A percentile compares a stretch with the other conserved stretches of the same genome.
These are phyloP conservation scores for Saururus chinensis DNA, from an alignment of 164 flowering plant genomes.

Conservation along the genomic window DNA sequence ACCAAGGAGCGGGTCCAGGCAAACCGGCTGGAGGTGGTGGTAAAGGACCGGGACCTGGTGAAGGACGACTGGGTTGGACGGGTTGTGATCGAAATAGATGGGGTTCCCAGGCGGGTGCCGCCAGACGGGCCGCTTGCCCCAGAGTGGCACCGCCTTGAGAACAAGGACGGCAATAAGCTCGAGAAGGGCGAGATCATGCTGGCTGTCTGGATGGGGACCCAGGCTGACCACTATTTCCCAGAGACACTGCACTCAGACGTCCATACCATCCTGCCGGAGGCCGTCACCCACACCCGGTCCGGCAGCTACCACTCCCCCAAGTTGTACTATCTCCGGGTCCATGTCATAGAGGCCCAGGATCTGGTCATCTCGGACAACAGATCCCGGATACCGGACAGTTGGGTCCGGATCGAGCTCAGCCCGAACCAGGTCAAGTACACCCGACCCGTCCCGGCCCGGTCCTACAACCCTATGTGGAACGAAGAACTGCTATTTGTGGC, in stretches of 20 bases:
- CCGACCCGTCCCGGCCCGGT: constrained; percentile 11
- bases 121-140: constrained; percentile 93
- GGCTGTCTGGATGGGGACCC: constrained; percentile 94
- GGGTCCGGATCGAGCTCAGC: constrained; percentile 49
- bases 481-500: constrained; percentile 83
- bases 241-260: constrained; percentile 87
- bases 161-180: constrained; percentile 46
- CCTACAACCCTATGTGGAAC: constrained; percentile 47
- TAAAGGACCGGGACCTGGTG: constrained; percentile 61
- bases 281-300: constrained; percentile 46
- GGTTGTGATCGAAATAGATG: constrained; percentile 41
- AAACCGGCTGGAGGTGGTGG: constrained; percentile 40
- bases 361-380: constrained; percentile 35
- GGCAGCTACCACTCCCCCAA: constrained; percentile 84
- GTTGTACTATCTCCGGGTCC: constrained; percentile 60
- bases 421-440: constrained; percentile 35
- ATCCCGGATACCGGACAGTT: constrained; percentile 21
- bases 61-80: constrained; percentile 77
- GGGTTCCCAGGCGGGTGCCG: constrained; percentile 69
- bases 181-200: constrained; percentile 69
- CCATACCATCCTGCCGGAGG: constrained; percentile 30
- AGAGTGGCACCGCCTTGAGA: constrained; percentile 65
- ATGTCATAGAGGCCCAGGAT: constrained; percentile 75
- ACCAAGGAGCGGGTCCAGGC: constrained; percentile 55
- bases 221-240: constrained; percentile 80